phyloP scores from a whole-genome alignment of 176 grass and related monocot genomes.

The Puccinellia tenuiflora region DNA sequence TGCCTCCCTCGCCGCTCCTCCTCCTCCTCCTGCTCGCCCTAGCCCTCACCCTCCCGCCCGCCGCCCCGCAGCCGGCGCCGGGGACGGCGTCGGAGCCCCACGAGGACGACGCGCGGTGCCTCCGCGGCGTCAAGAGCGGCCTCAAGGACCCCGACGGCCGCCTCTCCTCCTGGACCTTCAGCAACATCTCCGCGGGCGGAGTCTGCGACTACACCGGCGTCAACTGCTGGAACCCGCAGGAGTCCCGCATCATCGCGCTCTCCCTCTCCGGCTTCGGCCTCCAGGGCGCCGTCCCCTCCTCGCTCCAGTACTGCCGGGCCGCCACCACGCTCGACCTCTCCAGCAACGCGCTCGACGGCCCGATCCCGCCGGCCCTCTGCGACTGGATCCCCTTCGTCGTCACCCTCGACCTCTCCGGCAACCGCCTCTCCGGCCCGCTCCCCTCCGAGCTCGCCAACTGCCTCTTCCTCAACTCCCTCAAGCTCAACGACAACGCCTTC shows the following conservation, averaged over 20 bases:
- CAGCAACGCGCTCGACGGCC: slow-evolving; percentile 36
- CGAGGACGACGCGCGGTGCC: slow-evolving; percentile 73
- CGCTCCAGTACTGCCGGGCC: slow-evolving; percentile 64
- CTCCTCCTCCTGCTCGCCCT: neutral
- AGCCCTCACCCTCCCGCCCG: neutral
- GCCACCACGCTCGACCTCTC: slow-evolving; percentile 71
- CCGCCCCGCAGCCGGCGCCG: slow-evolving; percentile 15
- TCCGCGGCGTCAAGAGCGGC: slow-evolving; percentile 26
- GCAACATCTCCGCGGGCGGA: slow-evolving; percentile 34
- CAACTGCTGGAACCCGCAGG: slow-evolving; percentile 84
- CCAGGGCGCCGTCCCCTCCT: slow-evolving; percentile 44
- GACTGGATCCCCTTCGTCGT: slow-evolving; percentile 87
- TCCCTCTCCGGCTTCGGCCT: slow-evolving; percentile 57
- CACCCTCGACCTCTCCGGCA: slow-evolving; percentile 69
- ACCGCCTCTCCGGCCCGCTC: slow-evolving; percentile 47
- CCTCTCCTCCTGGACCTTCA: slow-evolving; percentile 46
- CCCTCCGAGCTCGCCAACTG: slow-evolving; percentile 79
- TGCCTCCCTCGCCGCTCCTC: slow-evolving; percentile 19
- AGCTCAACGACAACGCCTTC: slow-evolving; percentile 49
- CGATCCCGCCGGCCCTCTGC: slow-evolving; percentile 54
- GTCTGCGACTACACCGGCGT: slow-evolving; percentile 57
- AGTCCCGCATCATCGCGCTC: slow-evolving; percentile 63
- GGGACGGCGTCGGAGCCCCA: neutral
- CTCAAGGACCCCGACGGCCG: slow-evolving; percentile 25
- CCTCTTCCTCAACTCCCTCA: slow-evolving; percentile 73